A percentile compares a stretch with the other conserved stretches of the same genome.
phyloP scores from a whole-genome alignment of 768 basidiomycete species.

The Serendipita sp. region DNA sequence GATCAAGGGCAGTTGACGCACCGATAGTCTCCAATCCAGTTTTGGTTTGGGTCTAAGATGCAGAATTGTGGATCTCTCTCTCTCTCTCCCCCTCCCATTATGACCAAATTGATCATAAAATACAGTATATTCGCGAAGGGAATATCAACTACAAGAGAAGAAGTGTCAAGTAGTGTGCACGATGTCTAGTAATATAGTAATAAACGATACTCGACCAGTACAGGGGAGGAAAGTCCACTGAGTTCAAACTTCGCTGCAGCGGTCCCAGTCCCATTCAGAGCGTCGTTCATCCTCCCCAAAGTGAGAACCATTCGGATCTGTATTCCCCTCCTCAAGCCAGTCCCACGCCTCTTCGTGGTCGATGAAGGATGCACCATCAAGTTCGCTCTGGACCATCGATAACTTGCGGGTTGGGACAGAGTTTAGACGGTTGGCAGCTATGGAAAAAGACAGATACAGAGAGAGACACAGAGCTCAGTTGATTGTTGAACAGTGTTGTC shows the following conservation, averaged over 20 bases:
- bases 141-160: no score
- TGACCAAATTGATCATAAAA: no score
- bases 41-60: no score
- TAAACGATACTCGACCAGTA: no score
- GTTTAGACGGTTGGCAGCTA: neutral
- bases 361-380: neutral
- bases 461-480: neutral
- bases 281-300: neutral
- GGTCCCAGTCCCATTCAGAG: neutral
- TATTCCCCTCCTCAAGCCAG: neutral
- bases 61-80: no score
- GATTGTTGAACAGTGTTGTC: neutral
- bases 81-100: no score
- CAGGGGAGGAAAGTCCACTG: neutral
- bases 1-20: no score
- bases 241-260: neutral
- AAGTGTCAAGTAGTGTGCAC: no score
- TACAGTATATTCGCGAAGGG: no score
- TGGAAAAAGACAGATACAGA: no score
- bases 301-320: neutral
- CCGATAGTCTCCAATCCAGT: no score
- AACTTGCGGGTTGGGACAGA: neutral
- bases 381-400: neutral
- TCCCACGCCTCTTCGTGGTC: slow-evolving; percentile 1
- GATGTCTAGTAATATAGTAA: no score